Evolutionary conservation across 352 stramenopile species (phyloP), one percentile per base, ranked within the genome.

Genomic region (Paralagenidium karlingii): DNA sequence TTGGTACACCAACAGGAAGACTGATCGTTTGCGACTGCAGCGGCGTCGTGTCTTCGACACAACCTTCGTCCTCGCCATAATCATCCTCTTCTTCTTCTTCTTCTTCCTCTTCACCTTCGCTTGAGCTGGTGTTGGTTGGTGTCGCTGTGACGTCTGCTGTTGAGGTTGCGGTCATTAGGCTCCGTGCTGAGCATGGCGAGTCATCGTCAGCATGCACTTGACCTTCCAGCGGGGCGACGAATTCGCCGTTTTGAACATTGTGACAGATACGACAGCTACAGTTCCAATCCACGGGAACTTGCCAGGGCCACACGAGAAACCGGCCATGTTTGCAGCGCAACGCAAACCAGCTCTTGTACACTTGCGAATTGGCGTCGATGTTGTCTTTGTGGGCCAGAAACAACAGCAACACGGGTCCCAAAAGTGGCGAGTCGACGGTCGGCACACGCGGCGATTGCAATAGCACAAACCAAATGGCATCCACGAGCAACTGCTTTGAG

Each of bases 371-470:
- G n/a, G 66, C 56, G 45, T 83, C 73, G 39, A 83, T 79, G 34
- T 73, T 77, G 51, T 83, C 67, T 12, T 62, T 60, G 27, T 83
- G 69, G 8, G 63, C 57, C 8, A 82, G 62, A 30, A 71, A 81
- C 21, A 83, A 50, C 16, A 80, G 46, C 21, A 83, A 50, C 8
- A 83, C 67, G 0, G 64, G 62, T 3, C 63, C 60, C 5, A 83
- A 47, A 12, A 83, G 34, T 15, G 57, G 52, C 19, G 54, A 47
- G 27, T 68, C 57, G 21, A 78, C 63, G 13, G 51, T 53, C 41
- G 81, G 60, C 15, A 63, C 49, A 42, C 69, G 50, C 16, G 63
- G 62, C 0, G 50, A 58, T n/a, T n/a, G n/a, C n/a, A n/a, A n/a
- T 3, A 77, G 19, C 8, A 82, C 54, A 44, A 73, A 82, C 67